Base-by-base conservation (phyloP, 164 flowering plant genomes). In the Piper betle region DNA sequence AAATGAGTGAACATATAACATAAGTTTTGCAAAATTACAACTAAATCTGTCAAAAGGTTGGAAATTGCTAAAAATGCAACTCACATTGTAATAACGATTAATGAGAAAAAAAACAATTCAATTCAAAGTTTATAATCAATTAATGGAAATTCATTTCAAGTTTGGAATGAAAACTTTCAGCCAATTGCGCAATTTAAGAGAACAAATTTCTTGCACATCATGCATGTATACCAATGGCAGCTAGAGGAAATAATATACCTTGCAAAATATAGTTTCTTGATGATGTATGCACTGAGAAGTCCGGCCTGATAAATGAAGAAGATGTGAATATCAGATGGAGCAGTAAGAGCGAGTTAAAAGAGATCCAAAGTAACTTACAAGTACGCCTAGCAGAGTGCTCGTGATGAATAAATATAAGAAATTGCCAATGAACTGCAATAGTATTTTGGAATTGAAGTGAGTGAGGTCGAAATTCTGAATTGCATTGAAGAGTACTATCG, bases 401-500 rank as follows among this genome's bases (percentile, higher is more conserved):
- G 83, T 62, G 33, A 82, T 48, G 62, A 91, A 91, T 59, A 91
- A 69, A 71, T 86, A 84, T 3, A 79, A 57, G 66, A 91, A 91
- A 70, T 80, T 91, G 50, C 85, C 84, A 56, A 80, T n/a, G 60
- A 88, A 78, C 62, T 84, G 76, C 72, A 77, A 71, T 17, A 70
- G 83, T 15, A 75, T 78, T 42, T 52, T 73, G 33, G 80, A 65
- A 59, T 74, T 68, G 56, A 87, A 73, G 66, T 84, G 76, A 50
- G 83, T 73, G 37, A 85, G 87, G 72, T 91, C 92, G 67, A 91
- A 88, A 63, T 73, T 82, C 71, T 88, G 96, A 66, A 91, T 77
- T 41, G 98, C 98, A 74, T 91, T 84, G 77, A 91, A 91, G 58
- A 91, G 95, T 65, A 91, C 98, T 62, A 91, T 87, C 33, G 98